Percentiles rank a stretch among this genome's conserved stretches.
Conservation (phyloP, 371 early-diverging fungal genomes). For the Mortierella sp. region DNA sequence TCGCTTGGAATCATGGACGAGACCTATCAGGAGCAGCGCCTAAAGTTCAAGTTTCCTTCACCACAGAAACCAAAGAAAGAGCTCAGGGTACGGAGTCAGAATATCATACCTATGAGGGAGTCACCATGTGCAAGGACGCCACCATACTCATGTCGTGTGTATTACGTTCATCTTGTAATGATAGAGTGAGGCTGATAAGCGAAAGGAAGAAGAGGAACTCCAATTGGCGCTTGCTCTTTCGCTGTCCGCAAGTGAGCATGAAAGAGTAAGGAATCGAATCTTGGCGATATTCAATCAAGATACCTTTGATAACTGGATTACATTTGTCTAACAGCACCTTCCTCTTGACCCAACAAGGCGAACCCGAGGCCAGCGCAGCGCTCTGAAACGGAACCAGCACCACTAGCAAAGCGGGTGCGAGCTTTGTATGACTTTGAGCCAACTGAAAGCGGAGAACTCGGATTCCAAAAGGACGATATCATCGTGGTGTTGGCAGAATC, state of each 20-base stretch:
- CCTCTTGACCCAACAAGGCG: constrained; percentile 15
- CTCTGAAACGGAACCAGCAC: constrained; percentile 31
- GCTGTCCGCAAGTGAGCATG: constrained; percentile 75
- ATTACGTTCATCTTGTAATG: not conserved
- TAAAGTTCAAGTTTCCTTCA: constrained; percentile 71
- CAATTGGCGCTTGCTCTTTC: constrained; percentile 93
- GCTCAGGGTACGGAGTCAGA: constrained; percentile 54
- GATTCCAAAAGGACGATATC: constrained; percentile 82
- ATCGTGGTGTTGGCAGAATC: constrained; percentile 85
- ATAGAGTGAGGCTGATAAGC: constrained; percentile 74
- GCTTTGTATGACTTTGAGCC: constrained; percentile 90
- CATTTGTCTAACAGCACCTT: not conserved
- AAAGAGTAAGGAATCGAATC: constrained; percentile 27
- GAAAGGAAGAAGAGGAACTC: constrained; percentile 92
- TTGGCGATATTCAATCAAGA: not conserved
- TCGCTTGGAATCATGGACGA: constrained; percentile 89
- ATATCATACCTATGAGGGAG: not conserved
- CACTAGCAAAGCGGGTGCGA: constrained; percentile 69
- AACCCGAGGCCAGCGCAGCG: constrained; percentile 25
- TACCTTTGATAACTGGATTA: too few relatives aligned
- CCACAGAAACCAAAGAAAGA: constrained; percentile 86
- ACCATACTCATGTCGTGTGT: constrained; percentile 11
- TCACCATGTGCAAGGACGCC: not conserved
- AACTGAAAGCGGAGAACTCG: constrained; percentile 85
- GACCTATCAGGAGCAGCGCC: constrained; percentile 76